Evolutionary conservation across 495 filamentous ascomycete genomes (phyloP).

Genomic region (Penicillium ochrochloron): DNA sequence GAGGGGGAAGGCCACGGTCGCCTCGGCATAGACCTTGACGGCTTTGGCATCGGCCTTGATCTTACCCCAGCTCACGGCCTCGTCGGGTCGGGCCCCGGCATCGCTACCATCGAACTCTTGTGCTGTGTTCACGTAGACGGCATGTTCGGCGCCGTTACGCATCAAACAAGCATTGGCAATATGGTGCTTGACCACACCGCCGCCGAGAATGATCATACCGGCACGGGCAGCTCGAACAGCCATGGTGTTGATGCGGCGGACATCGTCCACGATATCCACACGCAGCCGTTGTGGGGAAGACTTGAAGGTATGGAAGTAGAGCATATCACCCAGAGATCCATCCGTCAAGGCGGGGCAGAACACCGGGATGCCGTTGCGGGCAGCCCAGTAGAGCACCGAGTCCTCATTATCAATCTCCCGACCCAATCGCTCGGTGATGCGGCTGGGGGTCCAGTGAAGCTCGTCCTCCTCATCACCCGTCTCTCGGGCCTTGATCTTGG

Average conservation of each 20-base stretch:
- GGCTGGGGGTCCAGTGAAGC: conserved; percentile 88
- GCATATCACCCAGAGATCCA: conserved; percentile 93
- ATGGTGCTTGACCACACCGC: conserved; percentile 93
- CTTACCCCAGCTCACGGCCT: conserved; percentile 98
- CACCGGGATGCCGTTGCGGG: conserved; percentile 89
- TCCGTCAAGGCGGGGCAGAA: conserved; percentile 97
- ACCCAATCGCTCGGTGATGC: conserved; percentile 82
- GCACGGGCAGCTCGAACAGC: conserved; percentile 80
- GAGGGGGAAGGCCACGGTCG: conserved; percentile 88
- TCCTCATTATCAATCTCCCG: conserved; percentile 89
- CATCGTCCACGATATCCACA: conserved; percentile 89
- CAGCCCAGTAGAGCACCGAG: conserved; percentile 93
- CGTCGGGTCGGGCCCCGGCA: conserved; percentile 92
- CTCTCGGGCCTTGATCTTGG: conserved; percentile 49
- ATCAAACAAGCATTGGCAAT: conserved; percentile 97
- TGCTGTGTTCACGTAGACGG: conserved; percentile 95
- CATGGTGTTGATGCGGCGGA: conserved; percentile 86
- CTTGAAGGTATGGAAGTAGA: conserved; percentile 95
- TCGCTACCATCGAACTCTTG: conserved; percentile 98
- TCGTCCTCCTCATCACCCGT: conserved; percentile 65
- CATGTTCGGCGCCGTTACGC: conserved; percentile 94
- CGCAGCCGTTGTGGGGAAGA: conserved; percentile 74
- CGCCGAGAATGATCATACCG: conserved; percentile 94
- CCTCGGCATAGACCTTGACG: conserved; percentile 94
- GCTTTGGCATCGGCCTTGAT: conserved; percentile 84